Evolutionary conservation across 2,329 filamentous ascomycete species (phyloP).

Genomic region (Fusarium ramigenum): DNA sequence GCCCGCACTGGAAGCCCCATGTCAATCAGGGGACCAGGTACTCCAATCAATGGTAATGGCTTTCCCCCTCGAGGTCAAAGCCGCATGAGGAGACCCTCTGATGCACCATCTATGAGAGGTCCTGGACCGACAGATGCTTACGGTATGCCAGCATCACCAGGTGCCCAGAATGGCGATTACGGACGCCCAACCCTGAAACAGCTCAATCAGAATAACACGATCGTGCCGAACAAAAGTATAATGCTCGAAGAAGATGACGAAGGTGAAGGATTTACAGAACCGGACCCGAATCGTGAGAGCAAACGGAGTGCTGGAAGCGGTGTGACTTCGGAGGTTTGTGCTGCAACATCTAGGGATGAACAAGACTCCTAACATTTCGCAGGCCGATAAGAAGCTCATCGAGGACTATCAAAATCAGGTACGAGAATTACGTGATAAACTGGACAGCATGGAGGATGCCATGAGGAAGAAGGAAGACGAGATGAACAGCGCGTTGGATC

Average conservation of each 20-base stretch:
- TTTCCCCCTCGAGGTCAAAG: slow-evolving; percentile 63
- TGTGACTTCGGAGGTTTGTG: slow-evolving; percentile 52
- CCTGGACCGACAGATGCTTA: slow-evolving; percentile 56
- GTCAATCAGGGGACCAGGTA: slow-evolving; percentile 69
- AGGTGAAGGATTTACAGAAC: slow-evolving; percentile 65
- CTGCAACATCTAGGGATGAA: neutral
- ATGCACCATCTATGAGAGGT: slow-evolving; percentile 68
- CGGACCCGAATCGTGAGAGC: slow-evolving; percentile 42
- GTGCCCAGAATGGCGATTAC: slow-evolving; percentile 69
- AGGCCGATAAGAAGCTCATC: slow-evolving; percentile 76
- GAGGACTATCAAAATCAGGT: slow-evolving; percentile 85
- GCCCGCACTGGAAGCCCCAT: slow-evolving; percentile 75
- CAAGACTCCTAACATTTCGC: slow-evolving; percentile 25
- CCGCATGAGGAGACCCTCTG: slow-evolving; percentile 66
- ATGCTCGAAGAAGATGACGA: slow-evolving; percentile 97
- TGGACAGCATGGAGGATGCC: slow-evolving; percentile 75
- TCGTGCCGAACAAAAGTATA: slow-evolving; percentile 96
- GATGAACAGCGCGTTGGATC: slow-evolving; percentile 66
- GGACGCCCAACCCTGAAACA: slow-evolving; percentile 86
- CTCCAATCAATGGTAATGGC: slow-evolving; percentile 67
- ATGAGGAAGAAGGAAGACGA: slow-evolving; percentile 75
- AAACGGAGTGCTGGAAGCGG: slow-evolving; percentile 46
- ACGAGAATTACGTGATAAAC: slow-evolving; percentile 75
- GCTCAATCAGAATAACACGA: slow-evolving; percentile 88
- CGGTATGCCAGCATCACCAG: slow-evolving; percentile 68